Base-by-base conservation (phyloP, 1,284 basidiomycete genomes). In the Flammula alnicola region DNA sequence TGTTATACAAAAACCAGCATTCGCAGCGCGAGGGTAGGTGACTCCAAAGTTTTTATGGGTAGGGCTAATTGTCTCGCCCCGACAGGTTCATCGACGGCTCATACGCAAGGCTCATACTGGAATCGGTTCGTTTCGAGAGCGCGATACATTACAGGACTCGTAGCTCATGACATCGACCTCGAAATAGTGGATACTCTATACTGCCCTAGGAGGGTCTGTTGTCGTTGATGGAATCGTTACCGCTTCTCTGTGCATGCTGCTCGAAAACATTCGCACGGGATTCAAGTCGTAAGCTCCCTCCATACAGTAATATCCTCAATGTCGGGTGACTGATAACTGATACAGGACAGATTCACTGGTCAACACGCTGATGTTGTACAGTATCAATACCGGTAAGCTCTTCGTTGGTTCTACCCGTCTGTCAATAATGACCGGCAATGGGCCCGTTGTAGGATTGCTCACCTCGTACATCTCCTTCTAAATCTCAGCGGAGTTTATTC, bases 161-260 rank as follows among this genome's bases (percentile, higher is more conserved):
- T n/a, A n/a, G n/a, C n/a, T n/a, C n/a, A n/a, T n/a, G n/a, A n/a
- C n/a, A n/a, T n/a, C n/a, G n/a, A n/a, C n/a, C n/a, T n/a, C n/a
- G n/a, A n/a, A n/a, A 27, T 63, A 75, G 56, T 71, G 77, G 55
- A 57, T 74, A 10, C 61, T 81, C 36, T 69, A 72, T 30, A 70
- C 77, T 11, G 73, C 71, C n/a, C 52, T 68, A 27, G 56, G 60
- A 17, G 47, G 52, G 16, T 51, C 55, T n/a, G 59, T 62, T 11
- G 42, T 62, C 8, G 64, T 67, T 11, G 73, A 76, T 40, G 54
- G 65, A 5, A 48, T 68, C 8, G 65, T 74, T 19, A 68, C 72
- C 4, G 55, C 58, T 9, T 63, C 63, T 2, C 57, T 75, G 6
- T 70, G 67, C 44, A 66, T 65, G 32, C 60, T 67, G 22, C 59